Evolutionary conservation across 257 asterid genomes (phyloP).

Genomic region (Nicotiana noctiflora): DNA sequence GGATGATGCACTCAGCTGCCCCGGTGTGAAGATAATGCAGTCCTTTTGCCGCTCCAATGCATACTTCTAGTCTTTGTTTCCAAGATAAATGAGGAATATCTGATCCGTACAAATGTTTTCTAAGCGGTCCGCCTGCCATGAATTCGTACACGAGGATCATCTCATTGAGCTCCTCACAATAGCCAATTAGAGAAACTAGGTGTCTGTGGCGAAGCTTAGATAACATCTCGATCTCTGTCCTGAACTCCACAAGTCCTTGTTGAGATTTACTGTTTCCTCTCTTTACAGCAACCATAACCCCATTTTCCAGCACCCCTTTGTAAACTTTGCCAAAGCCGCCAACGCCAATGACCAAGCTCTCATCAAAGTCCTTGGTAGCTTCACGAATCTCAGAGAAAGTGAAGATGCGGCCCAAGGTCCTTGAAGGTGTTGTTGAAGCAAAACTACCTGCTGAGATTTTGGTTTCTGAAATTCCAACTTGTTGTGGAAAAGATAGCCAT

Average conservation of each 20-base stretch:
- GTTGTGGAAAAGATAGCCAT: constrained; percentile 19
- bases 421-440: constrained; percentile 22
- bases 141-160: constrained; percentile 34
- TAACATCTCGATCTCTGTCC: constrained; percentile 31
- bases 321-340: constrained; percentile 33
- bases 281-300: constrained; percentile 25
- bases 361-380: constrained; percentile 23
- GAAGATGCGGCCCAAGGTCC: constrained; percentile 14
- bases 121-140: constrained; percentile 29
- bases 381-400: constrained; percentile 25
- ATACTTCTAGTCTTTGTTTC: constrained; percentile 29
- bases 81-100: constrained; percentile 16
- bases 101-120: constrained; percentile 26
- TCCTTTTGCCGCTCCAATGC: constrained; percentile 35
- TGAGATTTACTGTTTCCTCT: constrained; percentile 28
- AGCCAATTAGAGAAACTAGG: constrained; percentile 26
- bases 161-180: constrained; percentile 28
- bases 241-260: constrained; percentile 26
- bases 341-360: constrained; percentile 27
- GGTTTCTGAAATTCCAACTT: constrained; percentile 18
- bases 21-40: constrained; percentile 31
- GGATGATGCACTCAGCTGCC: constrained; percentile 24
- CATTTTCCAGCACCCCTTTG: constrained; percentile 24
- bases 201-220: constrained; percentile 31
- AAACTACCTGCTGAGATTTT: constrained; percentile 20